A percentile compares a stretch with the other conserved stretches of the same genome.
phyloP scores from a whole-genome alignment of 495 filamentous ascomycete species.

The Hyaloscypha variabilis region DNA sequence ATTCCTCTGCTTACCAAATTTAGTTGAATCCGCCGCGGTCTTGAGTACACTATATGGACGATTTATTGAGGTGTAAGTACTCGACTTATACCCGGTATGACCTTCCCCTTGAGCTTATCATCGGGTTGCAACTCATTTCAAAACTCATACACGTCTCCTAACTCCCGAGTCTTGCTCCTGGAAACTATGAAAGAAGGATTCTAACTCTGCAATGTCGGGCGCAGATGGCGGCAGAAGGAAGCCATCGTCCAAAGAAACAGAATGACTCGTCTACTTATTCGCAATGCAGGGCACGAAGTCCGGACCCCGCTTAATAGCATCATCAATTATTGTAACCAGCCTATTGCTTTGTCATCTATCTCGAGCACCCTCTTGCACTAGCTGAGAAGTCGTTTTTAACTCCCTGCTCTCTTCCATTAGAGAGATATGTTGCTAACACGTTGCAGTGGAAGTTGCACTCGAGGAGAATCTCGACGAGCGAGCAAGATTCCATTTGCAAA shows the following conservation, averaged over 20 bases:
- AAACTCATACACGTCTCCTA: too few relatives aligned
- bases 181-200: too few relatives aligned
- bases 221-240: constrained; percentile 91
- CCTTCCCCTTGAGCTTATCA: too few relatives aligned
- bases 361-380: too few relatives aligned
- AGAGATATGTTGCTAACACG: too few relatives aligned
- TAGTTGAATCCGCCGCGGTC: constrained; percentile 21
- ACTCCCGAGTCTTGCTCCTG: too few relatives aligned
- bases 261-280: constrained; percentile 67
- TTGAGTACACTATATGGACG: constrained; percentile 21
- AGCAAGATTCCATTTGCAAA: constrained; percentile 81
- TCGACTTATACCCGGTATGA: too few relatives aligned
- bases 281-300: constrained; percentile 46
- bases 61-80: constrained; percentile 65
- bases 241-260: constrained; percentile 79
- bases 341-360: too few relatives aligned
- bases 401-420: too few relatives aligned
- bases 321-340: constrained; percentile 27
- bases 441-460: constrained; percentile 22
- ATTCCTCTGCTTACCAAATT: not conserved
- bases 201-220: too few relatives aligned
- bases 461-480: constrained; percentile 37
- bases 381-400: too few relatives aligned
- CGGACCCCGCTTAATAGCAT: constrained; percentile 92
- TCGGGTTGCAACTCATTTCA: too few relatives aligned